These are phyloP conservation scores for Chlorella sp. DNA, from an alignment of 139 green algal species.

Conservation along the genomic window DNA sequence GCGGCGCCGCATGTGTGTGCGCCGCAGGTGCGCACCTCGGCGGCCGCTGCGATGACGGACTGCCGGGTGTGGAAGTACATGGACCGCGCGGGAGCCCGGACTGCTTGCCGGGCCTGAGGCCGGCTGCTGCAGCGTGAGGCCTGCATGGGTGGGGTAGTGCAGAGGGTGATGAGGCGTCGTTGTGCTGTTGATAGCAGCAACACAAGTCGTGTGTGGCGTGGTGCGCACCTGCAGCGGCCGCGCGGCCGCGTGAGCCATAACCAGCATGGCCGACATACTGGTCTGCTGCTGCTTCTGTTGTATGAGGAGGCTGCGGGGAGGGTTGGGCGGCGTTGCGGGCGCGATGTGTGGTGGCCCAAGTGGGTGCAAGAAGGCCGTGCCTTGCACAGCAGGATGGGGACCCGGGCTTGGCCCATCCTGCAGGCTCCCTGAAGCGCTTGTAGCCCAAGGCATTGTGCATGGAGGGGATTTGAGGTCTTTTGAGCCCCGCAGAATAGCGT, in stretches of 20 bases:
- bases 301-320: not conserved
- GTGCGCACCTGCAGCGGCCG: constrained; percentile 12
- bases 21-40: constrained; percentile 15
- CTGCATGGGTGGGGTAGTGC: not conserved
- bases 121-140: constrained; percentile 2
- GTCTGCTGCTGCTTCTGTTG: not conserved
- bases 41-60: constrained; percentile 24
- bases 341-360: not conserved
- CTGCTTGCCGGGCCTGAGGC: constrained; percentile 12
- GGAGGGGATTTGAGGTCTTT: too few species aligned
- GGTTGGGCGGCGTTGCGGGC: not conserved
- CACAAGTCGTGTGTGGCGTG: not conserved
- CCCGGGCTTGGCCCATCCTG: too few species aligned
- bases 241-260: constrained; percentile 12
- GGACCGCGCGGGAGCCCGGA: constrained; percentile 18
- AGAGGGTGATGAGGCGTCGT: not conserved
- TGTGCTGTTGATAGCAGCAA: not conserved
- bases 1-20: not conserved
- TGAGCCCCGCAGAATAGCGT: too few species aligned
- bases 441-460: too few species aligned
- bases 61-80: constrained; percentile 39
- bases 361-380: not conserved
- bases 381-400: too few species aligned
- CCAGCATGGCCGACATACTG: constrained; percentile 7
- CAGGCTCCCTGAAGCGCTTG: too few species aligned